Conservation (phyloP, 2,329 filamentous ascomycete species). For the Cladosporium halotolerans region DNA sequence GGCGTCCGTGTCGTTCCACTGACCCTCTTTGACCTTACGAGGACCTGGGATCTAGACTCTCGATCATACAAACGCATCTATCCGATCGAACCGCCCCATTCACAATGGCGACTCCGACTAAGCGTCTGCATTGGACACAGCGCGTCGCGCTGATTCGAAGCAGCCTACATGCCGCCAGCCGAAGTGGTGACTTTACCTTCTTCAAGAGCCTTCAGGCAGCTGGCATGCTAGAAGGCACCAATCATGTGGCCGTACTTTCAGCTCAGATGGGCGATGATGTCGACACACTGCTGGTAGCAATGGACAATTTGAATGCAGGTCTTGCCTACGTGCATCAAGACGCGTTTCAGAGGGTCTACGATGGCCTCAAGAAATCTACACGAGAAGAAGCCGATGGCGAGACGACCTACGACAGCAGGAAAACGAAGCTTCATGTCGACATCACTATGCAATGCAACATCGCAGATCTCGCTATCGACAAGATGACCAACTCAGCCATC, state of each 20-base stretch:
- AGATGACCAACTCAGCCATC: slow-evolving; percentile 39
- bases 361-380: slow-evolving; percentile 33
- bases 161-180: slow-evolving; percentile 39
- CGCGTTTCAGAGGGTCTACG: slow-evolving; percentile 42
- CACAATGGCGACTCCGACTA: slow-evolving; percentile 20
- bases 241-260: slow-evolving; percentile 39
- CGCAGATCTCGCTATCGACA: slow-evolving; percentile 42
- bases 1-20: no score
- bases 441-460: slow-evolving; percentile 40
- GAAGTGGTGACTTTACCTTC: slow-evolving; percentile 41
- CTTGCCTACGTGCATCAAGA: slow-evolving; percentile 43
- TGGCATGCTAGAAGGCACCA: slow-evolving; percentile 38
- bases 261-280: slow-evolving; percentile 37
- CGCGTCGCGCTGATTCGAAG: slow-evolving; percentile 40
- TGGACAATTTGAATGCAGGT: slow-evolving; percentile 42
- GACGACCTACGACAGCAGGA: slow-evolving; percentile 23
- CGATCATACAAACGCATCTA: not conserved
- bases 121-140: slow-evolving; percentile 41
- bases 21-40: no score
- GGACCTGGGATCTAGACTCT: not conserved
- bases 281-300: slow-evolving; percentile 37
- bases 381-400: slow-evolving; percentile 22
- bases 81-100: not conserved
- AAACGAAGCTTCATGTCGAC: slow-evolving; percentile 38
- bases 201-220: slow-evolving; percentile 43